Base-by-base conservation (phyloP, 345 rosid genomes). In the Sonneratia caseolaris region DNA sequence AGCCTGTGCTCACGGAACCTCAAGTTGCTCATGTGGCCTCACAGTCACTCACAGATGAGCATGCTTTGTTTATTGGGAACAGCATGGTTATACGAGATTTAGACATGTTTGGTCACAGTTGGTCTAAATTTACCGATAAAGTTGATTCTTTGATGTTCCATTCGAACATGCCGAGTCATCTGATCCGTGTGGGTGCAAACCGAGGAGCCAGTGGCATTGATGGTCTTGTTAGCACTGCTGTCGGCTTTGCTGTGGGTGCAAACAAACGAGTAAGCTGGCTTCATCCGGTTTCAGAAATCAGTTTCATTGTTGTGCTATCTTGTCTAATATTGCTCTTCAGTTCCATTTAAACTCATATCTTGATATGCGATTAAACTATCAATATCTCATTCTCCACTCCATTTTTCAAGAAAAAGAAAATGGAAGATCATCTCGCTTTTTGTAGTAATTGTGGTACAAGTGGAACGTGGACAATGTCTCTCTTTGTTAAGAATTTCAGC, bases 121-220 rank as follows among this genome's bases (percentile, higher is more conserved):
- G 80, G 70, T 70, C 51, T 72, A 78, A 74, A 64, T 74, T 68
- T 75, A 38, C 48, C 72, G 76, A 75, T 24, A 74, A 72, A 69
- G 68, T 71, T 68, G 70, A 79, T 56, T 85, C 85, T 55, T 35
- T 68, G 71, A 51, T 88, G 82, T 79, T 82, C 55, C 78, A 65
- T 70, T 81, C 85, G 68, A 81, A 85, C 38, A 76, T 83, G 69
- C 82, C 84, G 37, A 86, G 77, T 79, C 89, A 82, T 68, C 77
- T 88, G 81, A 82, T 91, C 79, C 84, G 71, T 38, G 96, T 91
- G 73, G 88, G 87, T 75, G 98, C 91, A 80, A 94, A 94, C 80
- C 86, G 97, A 82, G 98, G 98, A 81, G 98, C 97, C 72, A 94
- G 98, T 81, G 98, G 98, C 71, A 94, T 94, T 80, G 98, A 91